These are phyloP conservation scores for Neurospora crassa DNA, from an alignment of 2,329 filamentous ascomycete species.

Conservation along the genomic window DNA sequence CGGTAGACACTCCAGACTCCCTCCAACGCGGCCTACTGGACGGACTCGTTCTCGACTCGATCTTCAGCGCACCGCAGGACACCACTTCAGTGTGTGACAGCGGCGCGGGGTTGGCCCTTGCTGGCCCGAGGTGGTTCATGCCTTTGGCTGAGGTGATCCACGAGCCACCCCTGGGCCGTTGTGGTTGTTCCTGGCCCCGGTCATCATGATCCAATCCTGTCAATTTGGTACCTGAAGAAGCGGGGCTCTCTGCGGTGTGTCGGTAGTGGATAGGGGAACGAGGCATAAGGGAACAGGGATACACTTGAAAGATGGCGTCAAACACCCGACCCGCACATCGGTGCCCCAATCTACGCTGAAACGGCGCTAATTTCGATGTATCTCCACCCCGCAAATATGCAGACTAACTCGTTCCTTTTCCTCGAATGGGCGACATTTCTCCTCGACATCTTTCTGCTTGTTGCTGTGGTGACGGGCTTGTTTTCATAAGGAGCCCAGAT, in stretches of 20 bases:
- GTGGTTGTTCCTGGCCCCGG: constrained; percentile 3
- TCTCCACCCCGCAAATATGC: not conserved
- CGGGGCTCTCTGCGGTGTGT: not conserved
- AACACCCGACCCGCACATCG: not conserved
- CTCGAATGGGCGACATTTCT: not conserved
- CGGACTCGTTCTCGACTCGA: constrained; percentile 1
- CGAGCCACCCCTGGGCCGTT: not conserved
- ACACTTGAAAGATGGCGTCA: no score
- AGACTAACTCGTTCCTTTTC: not conserved
- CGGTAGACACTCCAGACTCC: not conserved
- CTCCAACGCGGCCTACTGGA: not conserved
- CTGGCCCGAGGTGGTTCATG: not conserved
- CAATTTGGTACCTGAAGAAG: constrained; percentile 16
- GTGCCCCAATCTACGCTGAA: constrained; percentile 3
- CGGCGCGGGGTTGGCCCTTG: not conserved
- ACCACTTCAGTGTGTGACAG: not conserved
- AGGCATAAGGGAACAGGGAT: not conserved
- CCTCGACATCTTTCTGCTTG: not conserved
- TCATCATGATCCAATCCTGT: constrained; percentile 4
- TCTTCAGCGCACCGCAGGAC: not conserved
- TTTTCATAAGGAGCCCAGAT: not conserved
- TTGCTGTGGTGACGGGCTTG: not conserved
- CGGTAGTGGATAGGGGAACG: constrained; percentile 2
- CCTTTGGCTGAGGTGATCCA: not conserved
- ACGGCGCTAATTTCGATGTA: constrained; percentile 5